Evolutionary conservation across 2,329 filamentous ascomycete genomes (phyloP).

Genomic region (Lasiodiplodia theobromae): DNA sequence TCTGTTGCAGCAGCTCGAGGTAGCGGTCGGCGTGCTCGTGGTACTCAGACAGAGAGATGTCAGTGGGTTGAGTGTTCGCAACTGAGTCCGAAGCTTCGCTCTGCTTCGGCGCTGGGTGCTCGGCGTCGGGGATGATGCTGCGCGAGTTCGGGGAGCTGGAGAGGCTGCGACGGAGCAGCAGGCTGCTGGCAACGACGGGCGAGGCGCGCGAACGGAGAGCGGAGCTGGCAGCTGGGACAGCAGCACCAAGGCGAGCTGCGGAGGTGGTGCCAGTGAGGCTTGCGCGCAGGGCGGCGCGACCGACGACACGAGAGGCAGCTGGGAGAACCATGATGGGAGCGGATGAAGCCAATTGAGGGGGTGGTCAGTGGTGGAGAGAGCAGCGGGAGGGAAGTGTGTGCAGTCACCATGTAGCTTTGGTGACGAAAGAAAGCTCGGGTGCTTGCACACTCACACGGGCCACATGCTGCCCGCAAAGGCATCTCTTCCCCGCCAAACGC

Average conservation of each 20-base stretch:
- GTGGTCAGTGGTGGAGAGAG: conserved; percentile 1
- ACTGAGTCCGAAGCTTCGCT: conserved; percentile 46
- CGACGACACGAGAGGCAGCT: not conserved
- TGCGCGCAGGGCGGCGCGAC: conserved; percentile 23
- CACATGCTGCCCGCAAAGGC: not conserved
- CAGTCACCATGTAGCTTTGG: not conserved
- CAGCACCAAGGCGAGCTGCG: conserved; percentile 11
- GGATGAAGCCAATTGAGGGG: not conserved
- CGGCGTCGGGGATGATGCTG: conserved; percentile 55
- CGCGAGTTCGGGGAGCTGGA: conserved; percentile 37
- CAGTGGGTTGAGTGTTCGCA: conserved; percentile 59
- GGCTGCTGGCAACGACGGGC: not conserved
- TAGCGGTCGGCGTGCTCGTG: conserved; percentile 79
- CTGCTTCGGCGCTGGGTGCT: conserved; percentile 47
- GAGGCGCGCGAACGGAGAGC: not conserved
- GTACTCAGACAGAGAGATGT: conserved; percentile 75
- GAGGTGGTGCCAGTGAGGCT: conserved; percentile 16
- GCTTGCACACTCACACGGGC: conserved; percentile 11
- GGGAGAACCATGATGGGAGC: conserved; percentile 16
- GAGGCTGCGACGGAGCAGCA: conserved; percentile 35
- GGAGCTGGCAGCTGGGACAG: conserved; percentile 4
- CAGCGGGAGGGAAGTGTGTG: conserved; percentile 1
- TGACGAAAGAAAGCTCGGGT: conserved; percentile 26
- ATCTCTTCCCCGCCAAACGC: conserved; percentile 4
- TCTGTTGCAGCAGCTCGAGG: conserved; percentile 66